A percentile compares a stretch with the other conserved stretches of the same genome.
Conservation (phyloP, 2,329 filamentous ascomycete species). For the Blastomyces emzantsi region DNA sequence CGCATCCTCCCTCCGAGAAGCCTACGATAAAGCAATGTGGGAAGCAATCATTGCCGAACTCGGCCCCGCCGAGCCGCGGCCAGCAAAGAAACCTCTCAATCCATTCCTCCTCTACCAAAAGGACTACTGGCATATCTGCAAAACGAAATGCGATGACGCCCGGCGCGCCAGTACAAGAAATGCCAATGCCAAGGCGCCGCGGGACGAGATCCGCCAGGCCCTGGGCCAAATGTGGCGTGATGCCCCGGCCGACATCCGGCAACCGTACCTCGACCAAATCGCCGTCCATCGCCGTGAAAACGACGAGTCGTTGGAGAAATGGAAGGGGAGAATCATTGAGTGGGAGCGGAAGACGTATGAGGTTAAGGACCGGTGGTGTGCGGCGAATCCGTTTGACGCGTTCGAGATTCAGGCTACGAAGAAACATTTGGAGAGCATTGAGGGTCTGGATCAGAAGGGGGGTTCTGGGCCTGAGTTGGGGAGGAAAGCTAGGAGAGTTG, state of each 20-base stretch:
- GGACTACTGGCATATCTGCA: conserved; percentile 54
- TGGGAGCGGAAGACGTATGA: conserved; percentile 34
- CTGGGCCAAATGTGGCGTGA: conserved; percentile 89
- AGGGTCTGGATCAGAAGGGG: background rate
- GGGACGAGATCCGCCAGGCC: conserved; percentile 70
- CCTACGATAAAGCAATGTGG: conserved; percentile 51
- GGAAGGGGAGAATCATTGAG: conserved; percentile 59
- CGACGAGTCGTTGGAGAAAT: conserved; percentile 54
- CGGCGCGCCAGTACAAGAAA: conserved; percentile 56
- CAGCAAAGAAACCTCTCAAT: conserved; percentile 66
- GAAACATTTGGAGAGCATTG: conserved; percentile 2
- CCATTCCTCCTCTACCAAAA: conserved; percentile 88
- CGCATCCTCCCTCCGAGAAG: conserved; percentile 32
- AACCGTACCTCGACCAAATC: conserved; percentile 69
- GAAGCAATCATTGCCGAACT: conserved; percentile 51
- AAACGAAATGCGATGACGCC: conserved; percentile 60
- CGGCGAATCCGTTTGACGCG: conserved; percentile 29
- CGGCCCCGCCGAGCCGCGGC: conserved; percentile 65
- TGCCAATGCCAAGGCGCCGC: conserved; percentile 55
- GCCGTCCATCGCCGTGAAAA: conserved; percentile 61
- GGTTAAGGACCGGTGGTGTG: conserved; percentile 35
- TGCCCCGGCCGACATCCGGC: conserved; percentile 57
- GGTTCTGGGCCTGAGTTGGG: background rate
- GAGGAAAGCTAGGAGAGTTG: conserved; percentile 7
- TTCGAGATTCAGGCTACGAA: conserved; percentile 12